Evolutionary conservation across 805 yeast genomes (phyloP), one percentile per base, ranked within the genome.

Genomic region (Schwanniomyces vanrijiae): DNA sequence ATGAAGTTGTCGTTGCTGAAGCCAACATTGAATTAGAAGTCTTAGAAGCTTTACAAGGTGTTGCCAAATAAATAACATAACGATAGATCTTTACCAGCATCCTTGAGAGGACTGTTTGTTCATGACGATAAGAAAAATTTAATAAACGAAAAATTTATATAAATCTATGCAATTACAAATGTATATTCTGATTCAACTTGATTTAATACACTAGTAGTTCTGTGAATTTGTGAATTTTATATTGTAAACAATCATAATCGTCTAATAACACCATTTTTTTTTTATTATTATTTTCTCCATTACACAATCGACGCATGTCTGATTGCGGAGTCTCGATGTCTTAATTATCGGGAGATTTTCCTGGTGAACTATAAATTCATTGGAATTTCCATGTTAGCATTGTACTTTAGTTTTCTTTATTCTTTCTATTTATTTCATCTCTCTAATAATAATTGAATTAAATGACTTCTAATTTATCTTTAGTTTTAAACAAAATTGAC

Each of bases 21-120:
- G 98, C 98, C 63, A 83, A 85, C 70, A 89, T 94, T 66, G 94
- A 92, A 80, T 79, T 92, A 66, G 97, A 94, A 77, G 96, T 94
- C 48, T 83, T 94, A 68, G 97, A 92, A 83, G 94, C 96, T 61
- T 80, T 92, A 68, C 86, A 88, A 70, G 81, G 85, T 60, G 83
- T 86, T 69, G 90, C 88, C 60, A 84, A 86, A 74, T 84, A 81
- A 64, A 53, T 49, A 33, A 24, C 28, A 26, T 44, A 44, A 14
- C 18, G 25, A 38, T 25, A 44, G 35, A 39, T 42, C 28, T 24
- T 22, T 38, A 38, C 28, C 33, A 22, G 39, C 45, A 44, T 44
- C 33, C 35, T 22, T 37, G 40, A 44, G 33, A 44, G 37, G 40
- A 41, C 39, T 31, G 48, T 37, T 40, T 29, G 29, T 26, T 41